Evolutionary conservation across 2,329 filamentous ascomycete genomes (phyloP), one percentile per base, ranked within the genome.

Genomic region (Dactylellina sp.): DNA sequence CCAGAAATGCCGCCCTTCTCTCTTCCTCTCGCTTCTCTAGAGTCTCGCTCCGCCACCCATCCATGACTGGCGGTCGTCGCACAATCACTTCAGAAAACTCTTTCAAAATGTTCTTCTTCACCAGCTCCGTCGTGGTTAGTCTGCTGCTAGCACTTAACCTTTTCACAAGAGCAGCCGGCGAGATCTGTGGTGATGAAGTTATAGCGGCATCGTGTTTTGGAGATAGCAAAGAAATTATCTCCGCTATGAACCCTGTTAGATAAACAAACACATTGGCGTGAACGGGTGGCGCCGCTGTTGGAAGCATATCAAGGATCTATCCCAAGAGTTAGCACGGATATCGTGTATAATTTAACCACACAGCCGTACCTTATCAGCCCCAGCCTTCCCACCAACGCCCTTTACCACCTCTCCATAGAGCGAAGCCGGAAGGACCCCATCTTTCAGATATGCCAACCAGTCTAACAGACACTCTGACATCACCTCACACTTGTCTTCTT

Each of bases 361-460:
- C 57, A 68, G 40, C 35, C 32, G 66, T 47, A 81, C 40, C 84
- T 83, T 12, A 83, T 80, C 12, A 89, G 80, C 16, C 85, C 84
- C 3, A 85, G 83, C 60, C 91, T 89, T 44, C 94, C 85, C 53
- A 86, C 86, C 4, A 85, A 82, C 91, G 44, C 76, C 76, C 62
- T 76, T 78, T 11, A 78, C 74, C 7, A 79, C 75, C 16, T 78
- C 77, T 22, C 63, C 64, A 57, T 92, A 97, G 1, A 95, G 82
- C 0, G 85, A 80, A 1, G 85, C 83, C 0, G 91, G 88, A 53
- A 98, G 84, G 71, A 98, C 85, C 0, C 94, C 93, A 78, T 97
- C 93, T 0, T 87, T 86, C 20, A 98, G 84, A 28, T 88, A 91
- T 1, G 82, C 81, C 0, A 98, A 84, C 79, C 97, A 97, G 1